phyloP scores from a whole-genome alignment of 495 filamentous ascomycete genomes.

The Aspergillus sclerotiicarbonarius region DNA sequence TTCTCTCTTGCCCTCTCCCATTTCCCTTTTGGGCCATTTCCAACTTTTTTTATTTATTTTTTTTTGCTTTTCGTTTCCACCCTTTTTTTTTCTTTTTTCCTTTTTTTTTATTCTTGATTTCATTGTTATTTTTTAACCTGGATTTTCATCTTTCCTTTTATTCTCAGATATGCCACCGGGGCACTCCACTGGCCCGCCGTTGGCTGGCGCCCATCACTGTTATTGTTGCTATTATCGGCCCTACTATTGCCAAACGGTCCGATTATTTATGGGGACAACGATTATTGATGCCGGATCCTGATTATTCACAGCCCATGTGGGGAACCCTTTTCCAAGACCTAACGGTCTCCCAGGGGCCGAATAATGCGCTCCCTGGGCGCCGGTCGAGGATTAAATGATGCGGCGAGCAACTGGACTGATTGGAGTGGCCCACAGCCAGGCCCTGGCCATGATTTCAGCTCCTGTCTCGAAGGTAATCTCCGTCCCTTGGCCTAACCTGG shows the following conservation, averaged over 20 bases:
- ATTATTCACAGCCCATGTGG: slow-evolving; percentile 4
- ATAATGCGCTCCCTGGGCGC: background rate
- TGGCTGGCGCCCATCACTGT: background rate
- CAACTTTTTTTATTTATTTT: too few species aligned
- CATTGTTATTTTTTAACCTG: slow-evolving; percentile 3
- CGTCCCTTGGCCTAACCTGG: slow-evolving; percentile 17
- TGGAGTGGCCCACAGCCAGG: background rate
- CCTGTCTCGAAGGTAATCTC: slow-evolving; percentile 11
- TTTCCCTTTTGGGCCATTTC: too few species aligned
- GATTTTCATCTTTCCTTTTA: background rate
- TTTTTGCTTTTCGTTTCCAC: too few species aligned
- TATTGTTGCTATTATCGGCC: background rate
- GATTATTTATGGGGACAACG: background rate
- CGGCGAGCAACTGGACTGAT: background rate
- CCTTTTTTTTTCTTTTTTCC: slow-evolving; percentile 7
- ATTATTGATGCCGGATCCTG: background rate
- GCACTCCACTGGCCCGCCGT: background rate
- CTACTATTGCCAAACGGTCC: background rate
- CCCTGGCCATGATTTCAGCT: slow-evolving; percentile 10
- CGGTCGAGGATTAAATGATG: background rate
- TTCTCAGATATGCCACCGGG: slow-evolving; percentile 2
- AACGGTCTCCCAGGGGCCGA: background rate
- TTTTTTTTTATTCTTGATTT: background rate
- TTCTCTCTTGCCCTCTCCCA: slow-evolving; percentile 6
- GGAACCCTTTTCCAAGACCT: background rate